Base-by-base conservation (phyloP, 495 filamentous ascomycete species). In the Aspergillus sparsus region DNA sequence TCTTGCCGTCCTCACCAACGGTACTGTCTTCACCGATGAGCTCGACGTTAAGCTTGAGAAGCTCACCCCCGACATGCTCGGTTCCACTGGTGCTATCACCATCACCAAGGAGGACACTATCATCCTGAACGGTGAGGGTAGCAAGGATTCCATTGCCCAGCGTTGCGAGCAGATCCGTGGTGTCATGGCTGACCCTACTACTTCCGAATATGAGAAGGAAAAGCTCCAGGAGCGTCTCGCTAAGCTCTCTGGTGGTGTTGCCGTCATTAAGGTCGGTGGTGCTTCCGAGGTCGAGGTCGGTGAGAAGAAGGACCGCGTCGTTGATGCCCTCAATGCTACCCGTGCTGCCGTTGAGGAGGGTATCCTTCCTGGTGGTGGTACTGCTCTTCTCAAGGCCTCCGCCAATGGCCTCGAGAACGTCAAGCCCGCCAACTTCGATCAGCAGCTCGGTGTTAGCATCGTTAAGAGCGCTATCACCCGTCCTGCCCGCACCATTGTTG, bases 71-170 rank as follows among this genome's bases (percentile, higher is more conserved):
- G 94, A 98, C 63, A 91, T 96, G 87, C 92, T 98, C 69, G 94
- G 94, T 62, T 93, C 93, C 50, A 97, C 93, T 63, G 94, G 94
- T 64, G 91, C 93, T 59, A 97, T 98, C 83, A 97, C 94, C 73
- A 98, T 98, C 80, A 98, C 95, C 69, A 98, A 98, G 85, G 94
- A 98, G 79, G 94, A 98, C 77, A 98, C 94, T 69, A 97, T 98
- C 77, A 87, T 98, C 72, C 86, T 98, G 59, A 98, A 98, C 77
- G 94, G 94, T 52, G 94, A 98, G 69, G 94, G 94, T 58, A 89
- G 80, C 85, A 98, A 98, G 83, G 94, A 98, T 71, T 76, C 83
- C 55, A 94, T 98, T 69, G 81, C 89, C 62, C 92, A 97, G 81
- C 89, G 94, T 70, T 98, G 93, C 79, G 94, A 98, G 79, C 94